Evolutionary conservation across 495 filamentous ascomycete genomes (phyloP).

Genomic region (Podospora fimiseda): DNA sequence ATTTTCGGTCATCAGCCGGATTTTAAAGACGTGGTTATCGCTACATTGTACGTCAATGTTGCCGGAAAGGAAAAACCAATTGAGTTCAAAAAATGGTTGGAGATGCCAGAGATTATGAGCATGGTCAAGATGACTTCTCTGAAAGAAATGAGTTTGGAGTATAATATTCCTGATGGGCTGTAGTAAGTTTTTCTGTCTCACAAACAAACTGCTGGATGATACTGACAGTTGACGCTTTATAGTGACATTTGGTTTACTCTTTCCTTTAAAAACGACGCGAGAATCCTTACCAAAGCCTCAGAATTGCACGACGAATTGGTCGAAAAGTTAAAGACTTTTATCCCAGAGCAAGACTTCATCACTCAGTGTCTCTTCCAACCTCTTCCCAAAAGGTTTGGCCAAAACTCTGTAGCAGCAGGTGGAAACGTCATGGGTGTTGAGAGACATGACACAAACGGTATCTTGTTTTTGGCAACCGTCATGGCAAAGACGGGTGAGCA

Average conservation of each 20-base stretch:
- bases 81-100: conserved; percentile 16
- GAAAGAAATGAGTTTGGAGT: conserved; percentile 17
- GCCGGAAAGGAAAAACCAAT: conserved; percentile 13
- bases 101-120: conserved; percentile 15
- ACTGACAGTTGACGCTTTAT: no score
- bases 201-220: no score
- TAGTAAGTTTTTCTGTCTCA: no score
- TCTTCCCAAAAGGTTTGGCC: conserved; percentile 33
- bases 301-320: conserved; percentile 20
- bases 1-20: conserved; percentile 15
- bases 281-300: conserved; percentile 18
- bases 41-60: conserved; percentile 16
- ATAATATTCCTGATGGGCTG: conserved; percentile 6
- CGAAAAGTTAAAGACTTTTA: conserved; percentile 11
- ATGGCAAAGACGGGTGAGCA: conserved; percentile 22
- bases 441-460: conserved; percentile 24
- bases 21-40: conserved; percentile 15
- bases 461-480: conserved; percentile 12
- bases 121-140: conserved; percentile 19
- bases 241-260: conserved; percentile 27
- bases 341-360: conserved; percentile 25
- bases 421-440: conserved; percentile 51
- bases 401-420: conserved; percentile 37
- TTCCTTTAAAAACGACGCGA: conserved; percentile 21
- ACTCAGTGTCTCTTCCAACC: conserved; percentile 46